Conservation (phyloP, 129 eudicot species). For the Flaveria trinervia region DNA sequence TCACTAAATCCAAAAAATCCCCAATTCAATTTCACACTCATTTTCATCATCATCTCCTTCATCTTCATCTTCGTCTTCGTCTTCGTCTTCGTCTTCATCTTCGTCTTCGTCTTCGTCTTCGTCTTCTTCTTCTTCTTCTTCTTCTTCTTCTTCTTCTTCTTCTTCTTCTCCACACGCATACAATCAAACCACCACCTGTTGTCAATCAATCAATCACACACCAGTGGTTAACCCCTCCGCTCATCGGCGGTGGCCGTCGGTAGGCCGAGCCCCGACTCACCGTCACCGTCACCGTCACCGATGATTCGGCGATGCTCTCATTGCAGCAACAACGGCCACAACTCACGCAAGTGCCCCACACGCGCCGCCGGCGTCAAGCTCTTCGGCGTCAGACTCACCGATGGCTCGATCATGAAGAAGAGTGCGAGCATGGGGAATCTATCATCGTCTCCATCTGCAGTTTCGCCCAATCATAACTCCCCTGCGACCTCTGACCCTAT, state of each 20-base stretch:
- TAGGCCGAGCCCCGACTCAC: slow-evolving; percentile 23
- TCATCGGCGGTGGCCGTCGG: neutral
- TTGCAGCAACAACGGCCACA: slow-evolving; percentile 90
- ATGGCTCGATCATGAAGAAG: slow-evolving; percentile 75
- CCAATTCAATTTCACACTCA: neutral
- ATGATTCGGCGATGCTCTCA: slow-evolving; percentile 94
- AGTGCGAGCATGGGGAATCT: slow-evolving; percentile 91
- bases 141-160: neutral
- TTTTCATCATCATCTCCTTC: no score
- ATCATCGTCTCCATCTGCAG: slow-evolving; percentile 48
- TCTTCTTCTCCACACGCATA: neutral
- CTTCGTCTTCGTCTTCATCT: no score
- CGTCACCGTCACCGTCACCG: slow-evolving; percentile 24
- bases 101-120: no score
- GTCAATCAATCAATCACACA: neutral
- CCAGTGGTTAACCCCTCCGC: slow-evolving; percentile 6
- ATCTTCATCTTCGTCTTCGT: neutral
- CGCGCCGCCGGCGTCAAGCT: slow-evolving; percentile 57
- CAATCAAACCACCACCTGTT: slow-evolving; percentile 19
- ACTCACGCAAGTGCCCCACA: slow-evolving; percentile 73
- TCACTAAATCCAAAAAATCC: slow-evolving; percentile 18
- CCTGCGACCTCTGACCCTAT: slow-evolving; percentile 43
- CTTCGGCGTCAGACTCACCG: slow-evolving; percentile 78
- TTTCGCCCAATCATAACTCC: slow-evolving; percentile 50
- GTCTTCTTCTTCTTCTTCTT: no score